Conservation (phyloP, 2,329 filamentous ascomycete species). For the Didymella keratinophila region DNA sequence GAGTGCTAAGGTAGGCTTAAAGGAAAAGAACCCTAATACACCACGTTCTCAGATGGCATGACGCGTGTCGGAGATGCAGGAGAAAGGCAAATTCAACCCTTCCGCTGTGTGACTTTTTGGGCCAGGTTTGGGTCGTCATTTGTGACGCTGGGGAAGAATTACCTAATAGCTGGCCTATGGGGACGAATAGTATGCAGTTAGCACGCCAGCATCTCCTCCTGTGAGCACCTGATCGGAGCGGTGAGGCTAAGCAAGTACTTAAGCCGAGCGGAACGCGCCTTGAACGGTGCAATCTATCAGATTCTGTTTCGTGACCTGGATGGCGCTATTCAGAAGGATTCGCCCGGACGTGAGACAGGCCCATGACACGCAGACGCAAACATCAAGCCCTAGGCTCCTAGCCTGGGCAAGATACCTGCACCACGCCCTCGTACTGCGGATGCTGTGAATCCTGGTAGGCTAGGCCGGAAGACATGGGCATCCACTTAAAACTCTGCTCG, state of each 20-base stretch:
- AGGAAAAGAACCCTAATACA: constrained; percentile 17
- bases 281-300: constrained; percentile 27
- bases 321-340: constrained; percentile 3
- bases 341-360: constrained; percentile 9
- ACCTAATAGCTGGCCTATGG: constrained; percentile 45
- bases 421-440: constrained; percentile 15
- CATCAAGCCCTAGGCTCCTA: constrained; percentile 5
- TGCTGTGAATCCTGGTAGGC: constrained; percentile 21
- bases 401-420: constrained; percentile 17
- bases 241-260: constrained; percentile 26
- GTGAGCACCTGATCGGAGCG: constrained; percentile 36
- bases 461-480: constrained; percentile 17
- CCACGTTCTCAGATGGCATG: constrained; percentile 22
- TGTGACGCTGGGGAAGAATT: constrained; percentile 42
- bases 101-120: constrained; percentile 39
- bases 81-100: constrained; percentile 36
- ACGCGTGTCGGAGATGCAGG: constrained; percentile 45
- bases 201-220: constrained; percentile 32
- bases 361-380: constrained; percentile 11
- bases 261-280: constrained; percentile 31
- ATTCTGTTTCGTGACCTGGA: constrained; percentile 15
- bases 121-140: constrained; percentile 36
- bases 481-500: constrained; percentile 34
- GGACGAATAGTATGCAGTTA: constrained; percentile 46
- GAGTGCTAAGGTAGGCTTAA: constrained; percentile 19